Percentiles rank a stretch among this genome's conserved stretches.
Evolutionary conservation across 2,329 filamentous ascomycete species (phyloP).

Genomic region (Canariomyces notabilis): DNA sequence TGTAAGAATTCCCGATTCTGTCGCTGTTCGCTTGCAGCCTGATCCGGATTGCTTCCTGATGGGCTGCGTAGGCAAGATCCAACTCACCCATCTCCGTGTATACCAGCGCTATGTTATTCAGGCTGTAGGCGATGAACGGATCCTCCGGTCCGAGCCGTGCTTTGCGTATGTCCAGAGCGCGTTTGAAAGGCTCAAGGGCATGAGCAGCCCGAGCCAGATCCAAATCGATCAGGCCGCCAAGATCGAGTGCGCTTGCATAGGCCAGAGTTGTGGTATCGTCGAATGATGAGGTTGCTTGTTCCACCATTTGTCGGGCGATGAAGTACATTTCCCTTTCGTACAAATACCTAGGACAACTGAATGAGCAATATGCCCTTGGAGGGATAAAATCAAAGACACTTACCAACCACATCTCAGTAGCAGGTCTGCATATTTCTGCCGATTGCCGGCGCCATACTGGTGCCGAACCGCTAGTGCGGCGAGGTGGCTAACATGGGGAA

Average conservation of each 20-base stretch:
- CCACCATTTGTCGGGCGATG: background rate
- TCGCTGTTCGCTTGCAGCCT: background rate
- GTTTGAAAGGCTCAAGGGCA: background rate
- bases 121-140: conserved; percentile 3
- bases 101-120: background rate
- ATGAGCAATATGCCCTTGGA: too few relatives aligned
- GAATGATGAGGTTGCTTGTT: background rate
- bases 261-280: background rate
- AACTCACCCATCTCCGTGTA: background rate
- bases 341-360: background rate
- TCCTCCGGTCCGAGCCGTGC: background rate
- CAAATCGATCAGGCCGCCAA: conserved; percentile 1
- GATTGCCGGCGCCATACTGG: background rate
- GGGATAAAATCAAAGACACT: too few relatives aligned
- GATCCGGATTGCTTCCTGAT: background rate
- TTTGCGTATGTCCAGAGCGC: background rate
- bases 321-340: conserved; percentile 1
- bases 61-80: background rate
- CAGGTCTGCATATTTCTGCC: conserved; percentile 1
- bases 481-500: background rate
- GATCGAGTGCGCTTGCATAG: conserved; percentile 1
- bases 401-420: background rate
- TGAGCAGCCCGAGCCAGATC: background rate
- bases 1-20: background rate
- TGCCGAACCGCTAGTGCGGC: background rate